A percentile compares a stretch with the other conserved stretches of the same genome.
Conservation (phyloP, 495 filamentous ascomycete species). For the Tuber indicum region DNA sequence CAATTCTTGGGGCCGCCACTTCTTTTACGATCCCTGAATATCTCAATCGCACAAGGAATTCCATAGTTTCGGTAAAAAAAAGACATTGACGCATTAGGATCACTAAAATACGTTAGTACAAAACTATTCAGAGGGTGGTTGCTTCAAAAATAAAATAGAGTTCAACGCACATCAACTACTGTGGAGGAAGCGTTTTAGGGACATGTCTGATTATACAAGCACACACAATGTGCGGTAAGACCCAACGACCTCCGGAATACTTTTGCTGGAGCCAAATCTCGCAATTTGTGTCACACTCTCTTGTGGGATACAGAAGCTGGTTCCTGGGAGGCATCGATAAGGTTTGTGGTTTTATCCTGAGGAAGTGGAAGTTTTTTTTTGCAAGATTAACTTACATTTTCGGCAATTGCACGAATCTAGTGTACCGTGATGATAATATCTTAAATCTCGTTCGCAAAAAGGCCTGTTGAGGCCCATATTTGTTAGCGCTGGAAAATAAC, state of each 20-base stretch:
- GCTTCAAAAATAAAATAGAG: not conserved
- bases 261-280: conserved; percentile 81
- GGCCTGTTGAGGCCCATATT: conserved; percentile 66
- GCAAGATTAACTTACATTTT: conserved; percentile 48
- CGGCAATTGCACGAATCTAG: conserved; percentile 56
- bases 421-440: conserved; percentile 71
- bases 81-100: conserved; percentile 72
- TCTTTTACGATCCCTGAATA: conserved; percentile 51
- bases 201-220: conserved; percentile 49
- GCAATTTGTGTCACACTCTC: conserved; percentile 76
- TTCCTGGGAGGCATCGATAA: conserved; percentile 46
- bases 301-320: conserved; percentile 59
- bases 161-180: conserved; percentile 56
- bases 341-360: conserved; percentile 9
- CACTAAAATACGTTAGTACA: conserved; percentile 46
- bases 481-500: not conserved
- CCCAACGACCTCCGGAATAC: conserved; percentile 71
- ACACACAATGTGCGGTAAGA: conserved; percentile 68
- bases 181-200: conserved; percentile 53
- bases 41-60: conserved; percentile 54
- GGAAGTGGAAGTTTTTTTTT: not conserved
- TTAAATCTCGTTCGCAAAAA: conserved; percentile 64
- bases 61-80: conserved; percentile 57
- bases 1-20: conserved; percentile 69
- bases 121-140: not conserved